Evolutionary conservation across 192 early-diverging fungal species (phyloP), one percentile per base, ranked within the genome.

Genomic region (Coemansia asiatica): DNA sequence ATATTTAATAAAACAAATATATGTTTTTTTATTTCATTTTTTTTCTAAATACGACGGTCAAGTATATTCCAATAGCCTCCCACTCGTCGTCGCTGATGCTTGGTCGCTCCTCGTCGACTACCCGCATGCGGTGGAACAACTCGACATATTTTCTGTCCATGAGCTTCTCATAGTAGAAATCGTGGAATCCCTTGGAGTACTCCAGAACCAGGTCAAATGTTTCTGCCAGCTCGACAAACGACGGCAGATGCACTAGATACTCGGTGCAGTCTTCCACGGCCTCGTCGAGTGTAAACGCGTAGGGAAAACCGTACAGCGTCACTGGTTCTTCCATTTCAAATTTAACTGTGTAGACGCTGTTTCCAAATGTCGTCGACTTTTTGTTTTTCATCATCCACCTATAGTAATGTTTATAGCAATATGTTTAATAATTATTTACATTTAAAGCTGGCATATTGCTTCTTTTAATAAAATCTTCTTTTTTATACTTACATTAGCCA

Each of bases 241-340:
- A 88, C 5, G 89, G 87, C 71, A 95, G 91, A 49, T 95, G 90
- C 0, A 98, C 88, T 44, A 98, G 79, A 73, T 94, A 97, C 75
- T 98, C 95, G 3, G 95, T 94, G 80, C 95, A 97, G 68, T 94
- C 88, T 65, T 97, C 92, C 6, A 99, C 93, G 0, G 97, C 97
- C 75, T 99, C 96, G 31, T 88, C 89, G 16, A 98, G 84, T 59
- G 94, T 87, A 76, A 99, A 99, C 82, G 84, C 84, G 68, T 98
- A 98, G 29, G 91, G 89, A 66, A 88, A 84, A 6, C 94, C 95
- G 72, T 91, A 97, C 4, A 72, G 61, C 18, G 85, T 80, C 46
- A 90, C 87, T 0, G 72, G 66, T 1, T 88, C 79, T 36, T 84
- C 83, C 19, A 86, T 70, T n/a, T 90, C 91, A 83, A 98, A 98